Evolutionary conservation across 306 rosid genomes (phyloP).

Genomic region (Nissolia schottii): DNA sequence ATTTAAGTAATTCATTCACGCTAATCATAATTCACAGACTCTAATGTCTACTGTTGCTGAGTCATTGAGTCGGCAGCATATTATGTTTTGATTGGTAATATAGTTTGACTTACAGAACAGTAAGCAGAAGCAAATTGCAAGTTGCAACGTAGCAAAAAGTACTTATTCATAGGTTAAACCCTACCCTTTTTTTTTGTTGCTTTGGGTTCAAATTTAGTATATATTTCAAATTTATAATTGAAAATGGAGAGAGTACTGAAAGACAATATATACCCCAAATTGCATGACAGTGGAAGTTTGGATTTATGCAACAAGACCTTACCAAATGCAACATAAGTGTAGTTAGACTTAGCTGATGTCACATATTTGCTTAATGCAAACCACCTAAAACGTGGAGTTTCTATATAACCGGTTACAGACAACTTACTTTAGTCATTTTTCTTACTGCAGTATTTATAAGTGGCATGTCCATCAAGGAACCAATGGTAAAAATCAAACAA

Average conservation of each 20-base stretch:
- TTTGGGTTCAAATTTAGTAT: neutral
- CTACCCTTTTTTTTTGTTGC: neutral
- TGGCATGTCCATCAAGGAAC: too few relatives aligned
- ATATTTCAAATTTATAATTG: neutral
- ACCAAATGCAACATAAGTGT: neutral
- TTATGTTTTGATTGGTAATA: neutral
- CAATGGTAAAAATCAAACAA: neutral
- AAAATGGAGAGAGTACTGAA: neutral
- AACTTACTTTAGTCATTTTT: neutral
- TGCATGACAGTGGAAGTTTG: neutral
- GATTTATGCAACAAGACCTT: conserved; percentile 4
- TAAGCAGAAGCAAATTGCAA: neutral
- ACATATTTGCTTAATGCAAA: neutral
- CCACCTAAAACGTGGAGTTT: neutral
- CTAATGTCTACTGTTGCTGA: neutral
- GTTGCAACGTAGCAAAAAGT: neutral
- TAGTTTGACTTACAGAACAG: conserved; percentile 11
- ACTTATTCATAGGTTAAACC: neutral
- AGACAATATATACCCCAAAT: neutral
- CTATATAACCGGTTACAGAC: neutral
- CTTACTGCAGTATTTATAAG: too few relatives aligned
- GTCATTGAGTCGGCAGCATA: conserved; percentile 38
- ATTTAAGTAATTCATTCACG: neutral
- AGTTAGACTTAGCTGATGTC: neutral
- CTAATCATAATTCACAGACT: neutral